Percentiles rank a stretch among this genome's conserved stretches.
Evolutionary conservation across 352 stramenopile species (phyloP).

Genomic region (Globisporangium takayamanum): DNA sequence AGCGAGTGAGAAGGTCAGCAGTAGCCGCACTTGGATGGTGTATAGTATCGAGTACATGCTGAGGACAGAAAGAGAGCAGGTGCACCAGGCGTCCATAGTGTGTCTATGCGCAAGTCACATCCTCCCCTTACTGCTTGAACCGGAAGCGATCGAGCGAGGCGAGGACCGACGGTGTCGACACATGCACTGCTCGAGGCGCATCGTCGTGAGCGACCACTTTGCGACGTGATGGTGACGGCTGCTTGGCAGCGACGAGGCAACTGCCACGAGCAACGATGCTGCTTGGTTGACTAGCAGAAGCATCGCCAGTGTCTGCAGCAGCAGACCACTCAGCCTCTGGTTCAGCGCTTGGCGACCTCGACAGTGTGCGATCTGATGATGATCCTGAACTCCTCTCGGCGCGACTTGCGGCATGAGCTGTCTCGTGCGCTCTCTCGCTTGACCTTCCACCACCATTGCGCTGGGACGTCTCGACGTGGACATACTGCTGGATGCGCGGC

Average conservation of each 20-base stretch:
- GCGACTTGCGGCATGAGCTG: background rate
- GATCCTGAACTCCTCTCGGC: too few relatives aligned
- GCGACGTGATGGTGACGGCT: too few relatives aligned
- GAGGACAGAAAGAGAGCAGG: background rate
- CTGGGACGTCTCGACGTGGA: conserved; percentile 3
- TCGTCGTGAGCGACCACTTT: background rate
- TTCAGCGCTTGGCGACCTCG: background rate
- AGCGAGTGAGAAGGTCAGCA: background rate
- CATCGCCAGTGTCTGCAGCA: background rate
- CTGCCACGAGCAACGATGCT: conserved; percentile 3
- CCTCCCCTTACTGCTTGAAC: conserved; percentile 12
- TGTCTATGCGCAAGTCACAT: background rate
- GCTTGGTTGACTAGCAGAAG: background rate
- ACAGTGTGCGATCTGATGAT: too few relatives aligned
- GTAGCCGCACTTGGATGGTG: background rate
- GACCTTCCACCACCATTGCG: background rate
- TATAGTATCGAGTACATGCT: conserved; percentile 1
- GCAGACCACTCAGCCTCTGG: background rate
- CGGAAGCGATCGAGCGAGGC: conserved; percentile 19
- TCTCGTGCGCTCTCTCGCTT: too few relatives aligned
- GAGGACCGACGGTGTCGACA: conserved; percentile 2
- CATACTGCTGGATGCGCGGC: conserved; percentile 22
- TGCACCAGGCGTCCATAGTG: background rate
- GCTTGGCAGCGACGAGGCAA: background rate
- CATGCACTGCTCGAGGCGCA: background rate